Evolutionary conservation across 331 rosid genomes (phyloP), one percentile per base, ranked within the genome.

Genomic region (Pyracantha coccinea): DNA sequence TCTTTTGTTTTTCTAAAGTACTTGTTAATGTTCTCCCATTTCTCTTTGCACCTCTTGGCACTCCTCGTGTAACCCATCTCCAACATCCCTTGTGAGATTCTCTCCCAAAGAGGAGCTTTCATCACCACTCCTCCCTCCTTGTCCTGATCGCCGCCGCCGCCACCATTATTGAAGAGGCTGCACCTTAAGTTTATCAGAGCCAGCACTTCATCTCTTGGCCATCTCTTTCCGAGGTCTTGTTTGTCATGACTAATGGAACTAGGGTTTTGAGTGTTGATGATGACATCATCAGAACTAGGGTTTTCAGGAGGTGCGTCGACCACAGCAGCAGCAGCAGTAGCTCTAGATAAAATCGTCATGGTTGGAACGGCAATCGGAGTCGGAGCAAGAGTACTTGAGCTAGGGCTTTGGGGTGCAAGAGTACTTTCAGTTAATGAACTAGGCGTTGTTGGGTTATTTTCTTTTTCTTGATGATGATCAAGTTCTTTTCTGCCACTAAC

Each of bases 21-120:
- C 89, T 94, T 94, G 79, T 94, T 94, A 66, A 94, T 92, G 80
- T 92, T 94, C 83, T 92, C 96, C 99, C 99, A 94, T 61, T 94
- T 94, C 72, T 94, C 98, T 63, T 94, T 91, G 76, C 98, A 94
- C 62, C 97, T 90, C 84, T 90, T 94, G 24, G 97, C 88, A 72
- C 91, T 88, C 71, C 99, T 91, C 75, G 74, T 84, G 71, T 89
- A 92, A 19, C 96, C 97, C 83, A 87, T 50, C 61, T 88, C 89
- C 27, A 75, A 62, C 99, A 92, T 94, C 35, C 95, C 96, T 86
- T 86, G 97, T 2, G 99, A 94, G 61, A 92, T 92, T 82, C 91
- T 85, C 88, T 94, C 96, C 99, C 99, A 94, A 1, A 94, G 68
- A 1, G 99, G 99, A 50, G 88, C 90, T 76, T 86, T 89, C 53